Percentiles rank a stretch among this genome's conserved stretches.
phyloP scores from a whole-genome alignment of 805 yeast genomes.

The Pichia nanzhaoensis region DNA sequence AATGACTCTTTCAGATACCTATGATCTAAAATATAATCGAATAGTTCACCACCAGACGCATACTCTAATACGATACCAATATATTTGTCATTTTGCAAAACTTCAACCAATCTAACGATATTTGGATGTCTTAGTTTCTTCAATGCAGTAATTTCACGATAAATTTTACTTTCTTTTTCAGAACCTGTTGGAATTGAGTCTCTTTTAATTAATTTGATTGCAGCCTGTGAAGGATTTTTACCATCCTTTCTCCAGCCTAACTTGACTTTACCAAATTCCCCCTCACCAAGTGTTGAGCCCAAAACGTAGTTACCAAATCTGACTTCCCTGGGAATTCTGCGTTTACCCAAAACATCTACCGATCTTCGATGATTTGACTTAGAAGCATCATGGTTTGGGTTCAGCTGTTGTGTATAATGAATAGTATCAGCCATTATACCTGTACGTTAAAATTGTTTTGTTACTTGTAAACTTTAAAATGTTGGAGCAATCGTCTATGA shows the following conservation, averaged over 20 bases:
- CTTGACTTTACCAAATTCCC: slow-evolving; percentile 97
- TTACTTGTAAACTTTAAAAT: too few species aligned
- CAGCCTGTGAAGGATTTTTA: slow-evolving; percentile 74
- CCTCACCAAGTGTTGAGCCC: slow-evolving; percentile 94
- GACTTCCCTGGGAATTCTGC: slow-evolving; percentile 47
- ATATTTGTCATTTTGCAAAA: slow-evolving; percentile 86
- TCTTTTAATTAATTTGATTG: slow-evolving; percentile 84
- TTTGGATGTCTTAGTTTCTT: slow-evolving; percentile 87
- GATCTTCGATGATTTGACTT: slow-evolving; percentile 6
- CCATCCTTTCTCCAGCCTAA: slow-evolving; percentile 92
- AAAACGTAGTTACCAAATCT: slow-evolving; percentile 86
- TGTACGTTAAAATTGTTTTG: too few species aligned
- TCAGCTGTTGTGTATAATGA: background rate
- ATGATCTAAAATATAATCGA: slow-evolving; percentile 84
- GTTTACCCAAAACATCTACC: slow-evolving; percentile 5
- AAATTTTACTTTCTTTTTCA: slow-evolving; percentile 81
- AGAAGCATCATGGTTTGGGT: background rate
- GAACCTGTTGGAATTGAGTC: slow-evolving; percentile 84
- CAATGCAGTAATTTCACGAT: slow-evolving; percentile 87
- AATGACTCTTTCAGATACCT: slow-evolving; percentile 78
- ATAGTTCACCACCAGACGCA: slow-evolving; percentile 96
- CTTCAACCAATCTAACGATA: slow-evolving; percentile 86
- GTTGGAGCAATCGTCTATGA: too few species aligned
- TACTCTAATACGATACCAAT: slow-evolving; percentile 95
- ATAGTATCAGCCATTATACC: background rate